Evolutionary conservation across 2,329 filamentous ascomycete genomes (phyloP).

Genomic region (Aureobasidium namibiae): DNA sequence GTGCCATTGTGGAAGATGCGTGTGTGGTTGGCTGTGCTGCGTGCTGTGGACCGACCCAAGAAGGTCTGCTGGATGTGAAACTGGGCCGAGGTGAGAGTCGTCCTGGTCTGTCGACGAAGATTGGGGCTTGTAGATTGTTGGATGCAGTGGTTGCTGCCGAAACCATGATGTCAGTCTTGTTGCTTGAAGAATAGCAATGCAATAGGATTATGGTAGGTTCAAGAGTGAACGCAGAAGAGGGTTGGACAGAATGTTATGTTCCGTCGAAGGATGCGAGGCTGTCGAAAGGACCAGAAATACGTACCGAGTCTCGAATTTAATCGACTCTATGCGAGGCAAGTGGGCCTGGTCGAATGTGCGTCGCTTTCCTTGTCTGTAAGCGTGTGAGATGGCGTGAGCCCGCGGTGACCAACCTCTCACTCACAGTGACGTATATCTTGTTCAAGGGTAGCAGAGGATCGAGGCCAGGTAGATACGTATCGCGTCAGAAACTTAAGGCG

Average conservation of each 20-base stretch:
- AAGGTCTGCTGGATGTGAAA: conserved; percentile 10
- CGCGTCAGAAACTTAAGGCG: neutral
- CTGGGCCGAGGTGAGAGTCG: neutral
- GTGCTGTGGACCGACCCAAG: conserved; percentile 14
- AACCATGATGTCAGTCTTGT: conserved; percentile 5
- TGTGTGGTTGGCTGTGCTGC: neutral
- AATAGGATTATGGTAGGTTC: neutral
- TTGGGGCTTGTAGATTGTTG: conserved; percentile 5
- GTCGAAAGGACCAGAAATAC: neutral
- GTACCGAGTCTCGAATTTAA: neutral
- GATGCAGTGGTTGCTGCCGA: neutral
- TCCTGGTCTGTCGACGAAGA: neutral
- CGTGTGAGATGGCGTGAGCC: conserved; percentile 8
- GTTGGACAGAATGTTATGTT: neutral
- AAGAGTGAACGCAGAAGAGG: neutral
- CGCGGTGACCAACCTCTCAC: neutral
- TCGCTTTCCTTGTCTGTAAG: conserved; percentile 1
- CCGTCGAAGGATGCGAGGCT: neutral
- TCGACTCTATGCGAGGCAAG: neutral
- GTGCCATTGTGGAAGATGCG: conserved; percentile 20
- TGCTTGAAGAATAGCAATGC: neutral
- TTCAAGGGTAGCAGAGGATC: neutral
- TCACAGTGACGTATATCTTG: neutral
- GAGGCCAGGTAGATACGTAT: neutral
- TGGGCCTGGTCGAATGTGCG: conserved; percentile 5